phyloP scores from a whole-genome alignment of 106 monocot species.

The Agapanthus africanus region DNA sequence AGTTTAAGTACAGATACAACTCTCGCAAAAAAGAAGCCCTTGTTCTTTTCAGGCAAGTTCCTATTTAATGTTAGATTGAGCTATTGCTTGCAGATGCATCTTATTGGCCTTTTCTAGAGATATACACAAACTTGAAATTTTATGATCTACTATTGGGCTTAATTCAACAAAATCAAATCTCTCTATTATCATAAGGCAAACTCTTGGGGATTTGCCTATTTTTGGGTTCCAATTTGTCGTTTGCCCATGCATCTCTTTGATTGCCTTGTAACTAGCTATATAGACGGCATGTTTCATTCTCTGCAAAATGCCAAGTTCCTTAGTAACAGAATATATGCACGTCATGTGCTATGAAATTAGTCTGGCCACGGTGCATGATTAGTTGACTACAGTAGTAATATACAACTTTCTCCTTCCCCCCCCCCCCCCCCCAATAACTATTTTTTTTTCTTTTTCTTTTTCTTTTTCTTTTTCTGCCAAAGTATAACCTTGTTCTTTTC shows the following conservation, averaged over 20 bases:
- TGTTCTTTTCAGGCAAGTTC: conserved; percentile 82
- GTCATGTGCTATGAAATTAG: no score
- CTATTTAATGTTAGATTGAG: not conserved
- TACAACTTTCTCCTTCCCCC: no score
- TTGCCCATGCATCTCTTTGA: no score
- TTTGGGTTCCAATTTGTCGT: not conserved
- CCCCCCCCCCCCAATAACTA: no score
- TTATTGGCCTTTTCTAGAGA: not conserved
- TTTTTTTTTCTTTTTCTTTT: not conserved
- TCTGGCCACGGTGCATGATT: no score
- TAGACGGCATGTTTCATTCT: no score
- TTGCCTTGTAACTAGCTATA: no score
- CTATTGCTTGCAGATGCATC: not conserved
- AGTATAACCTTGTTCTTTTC: not conserved
- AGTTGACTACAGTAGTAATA: no score
- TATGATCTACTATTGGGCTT: not conserved
- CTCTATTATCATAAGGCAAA: no score
- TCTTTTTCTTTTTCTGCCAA: not conserved
- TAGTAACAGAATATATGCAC: no score
- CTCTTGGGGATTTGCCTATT: not conserved
- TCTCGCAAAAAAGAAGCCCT: conserved; percentile 60
- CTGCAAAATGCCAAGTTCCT: no score
- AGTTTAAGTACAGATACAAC: conserved; percentile 97
- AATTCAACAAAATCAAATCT: not conserved
- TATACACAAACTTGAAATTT: not conserved